Conservation (phyloP, 768 basidiomycete genomes). For the Gyrodon lividus region DNA sequence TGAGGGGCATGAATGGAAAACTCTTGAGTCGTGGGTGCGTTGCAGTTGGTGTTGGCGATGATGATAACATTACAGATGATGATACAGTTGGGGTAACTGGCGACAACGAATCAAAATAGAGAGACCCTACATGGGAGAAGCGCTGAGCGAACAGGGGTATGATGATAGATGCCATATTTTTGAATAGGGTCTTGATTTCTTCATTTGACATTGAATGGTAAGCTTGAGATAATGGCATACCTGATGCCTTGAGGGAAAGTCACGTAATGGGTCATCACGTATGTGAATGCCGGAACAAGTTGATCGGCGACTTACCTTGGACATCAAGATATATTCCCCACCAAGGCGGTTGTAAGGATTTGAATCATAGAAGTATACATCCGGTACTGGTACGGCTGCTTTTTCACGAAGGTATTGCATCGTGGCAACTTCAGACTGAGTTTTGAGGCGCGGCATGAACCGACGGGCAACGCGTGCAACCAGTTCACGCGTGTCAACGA, state of each 20-base stretch:
- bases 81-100: constrained; percentile 9
- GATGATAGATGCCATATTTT: constrained; percentile 65
- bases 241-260: constrained; percentile 53
- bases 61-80: constrained; percentile 19
- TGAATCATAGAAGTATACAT: constrained; percentile 73
- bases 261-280: constrained; percentile 2
- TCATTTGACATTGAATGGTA: constrained; percentile 70
- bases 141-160: constrained; percentile 77
- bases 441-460: constrained; percentile 85
- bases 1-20: constrained; percentile 20
- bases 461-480: constrained; percentile 81
- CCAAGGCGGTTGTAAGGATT: constrained; percentile 85
- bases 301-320: constrained; percentile 53
- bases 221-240: constrained; percentile 67
- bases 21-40: constrained; percentile 15
- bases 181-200: constrained; percentile 60
- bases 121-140: constrained; percentile 72
- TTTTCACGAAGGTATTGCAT: constrained; percentile 75
- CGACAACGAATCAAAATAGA: constrained; percentile 44
- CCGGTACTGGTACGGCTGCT: constrained; percentile 72
- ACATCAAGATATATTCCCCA: constrained; percentile 85
- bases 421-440: constrained; percentile 84
- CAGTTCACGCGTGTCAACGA: constrained; percentile 57
- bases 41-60: constrained; percentile 30
- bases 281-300: background rate